Evolutionary conservation across 129 eudicot genomes (phyloP).

Genomic region (Flaveria robusta): DNA sequence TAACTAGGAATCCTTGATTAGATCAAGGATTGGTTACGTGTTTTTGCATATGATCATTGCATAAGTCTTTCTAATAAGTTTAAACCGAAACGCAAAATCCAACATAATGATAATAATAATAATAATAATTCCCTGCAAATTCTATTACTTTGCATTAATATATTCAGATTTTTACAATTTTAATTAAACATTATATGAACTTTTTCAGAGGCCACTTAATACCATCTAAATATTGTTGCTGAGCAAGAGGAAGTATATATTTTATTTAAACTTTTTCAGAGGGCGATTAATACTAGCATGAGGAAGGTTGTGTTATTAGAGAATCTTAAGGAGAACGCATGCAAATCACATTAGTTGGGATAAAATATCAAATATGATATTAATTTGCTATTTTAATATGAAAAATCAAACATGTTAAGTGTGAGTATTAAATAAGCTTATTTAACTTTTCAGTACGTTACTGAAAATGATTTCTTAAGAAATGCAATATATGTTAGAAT

Average conservation of each 20-base stretch:
- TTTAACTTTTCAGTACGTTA: neutral
- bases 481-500: neutral
- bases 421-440: constrained; percentile 1
- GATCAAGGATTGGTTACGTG: no score
- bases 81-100: no score
- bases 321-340: neutral
- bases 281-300: no score
- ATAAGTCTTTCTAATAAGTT: no score
- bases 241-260: neutral
- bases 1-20: no score
- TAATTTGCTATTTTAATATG: neutral
- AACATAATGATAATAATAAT: no score
- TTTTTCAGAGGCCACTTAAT: neutral
- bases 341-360: neutral
- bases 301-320: neutral
- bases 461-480: neutral
- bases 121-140: neutral
- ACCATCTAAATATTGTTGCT: neutral
- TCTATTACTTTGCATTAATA: neutral
- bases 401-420: neutral
- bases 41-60: no score
- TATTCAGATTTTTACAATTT: neutral
- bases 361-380: neutral
- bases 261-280: neutral
- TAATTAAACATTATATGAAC: neutral